Evolutionary conservation across 768 basidiomycete genomes (phyloP), one percentile per base, ranked within the genome.

Genomic region (Mycena leptocephala): DNA sequence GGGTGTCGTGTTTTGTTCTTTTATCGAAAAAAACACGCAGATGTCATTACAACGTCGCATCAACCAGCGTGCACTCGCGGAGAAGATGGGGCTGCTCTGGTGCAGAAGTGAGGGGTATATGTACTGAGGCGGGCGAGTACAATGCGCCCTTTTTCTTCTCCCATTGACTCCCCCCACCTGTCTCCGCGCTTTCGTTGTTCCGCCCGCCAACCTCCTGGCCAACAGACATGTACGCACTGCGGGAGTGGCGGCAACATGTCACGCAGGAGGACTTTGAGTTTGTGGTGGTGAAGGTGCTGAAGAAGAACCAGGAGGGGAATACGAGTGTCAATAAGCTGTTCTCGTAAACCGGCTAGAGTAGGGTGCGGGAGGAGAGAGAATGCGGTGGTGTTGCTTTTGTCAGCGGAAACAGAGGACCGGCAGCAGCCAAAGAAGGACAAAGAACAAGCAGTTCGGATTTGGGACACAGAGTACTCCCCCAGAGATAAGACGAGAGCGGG

Each of bases 71-170:
- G 93, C 94, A 2, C 89, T 99, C 3, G 98, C 98, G 0, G 98
- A 99, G 84, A 99, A 99, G 90, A 99, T 99, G 98, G 98, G 98
- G 0, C 96, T 99, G 98, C 83, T 98, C 96, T 2, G 98, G 98
- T 79, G 98, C 98, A 2, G 98, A 99, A 84, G 98, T 99, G 22
- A 91, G 98, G 20, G 98, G 97, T 86, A 98, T 98, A 79, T 98
- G 97, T 83, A 98, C 97, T 0, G 97, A 98, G 88, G 97, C 97
- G n/a, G 96, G 96, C 93, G 72, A 74, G 93, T n/a, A n/a, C n/a
- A n/a, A 85, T n/a, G 68, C 13, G 39, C 39, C 14, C 63, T 53
- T 46, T 43, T 30, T 14, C 33, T 14, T 13, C 13, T 75, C 26
- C 79, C 11, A 51, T 62, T n/a, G n/a, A n/a, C n/a, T n/a, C n/a